Evolutionary conservation across 2,329 filamentous ascomycete genomes (phyloP).

Genomic region (Dothideomycetidae sp.): DNA sequence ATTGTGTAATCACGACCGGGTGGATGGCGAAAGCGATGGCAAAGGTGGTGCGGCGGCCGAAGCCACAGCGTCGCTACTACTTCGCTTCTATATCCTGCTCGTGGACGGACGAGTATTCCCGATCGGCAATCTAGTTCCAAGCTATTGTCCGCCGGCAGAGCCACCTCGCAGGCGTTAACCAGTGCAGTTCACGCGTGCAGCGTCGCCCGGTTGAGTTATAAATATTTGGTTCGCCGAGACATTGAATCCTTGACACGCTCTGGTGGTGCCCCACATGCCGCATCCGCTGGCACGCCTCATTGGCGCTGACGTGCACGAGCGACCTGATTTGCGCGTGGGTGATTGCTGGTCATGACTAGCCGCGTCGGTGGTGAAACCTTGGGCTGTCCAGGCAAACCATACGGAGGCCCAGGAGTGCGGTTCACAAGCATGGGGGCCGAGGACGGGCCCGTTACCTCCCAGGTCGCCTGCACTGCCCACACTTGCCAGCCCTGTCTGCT

Average conservation of each 20-base stretch:
- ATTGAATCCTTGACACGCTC: conserved; percentile 1
- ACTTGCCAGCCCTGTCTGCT: not conserved
- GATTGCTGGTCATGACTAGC: conserved; percentile 8
- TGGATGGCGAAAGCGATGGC: too few relatives aligned
- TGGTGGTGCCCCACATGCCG: not conserved
- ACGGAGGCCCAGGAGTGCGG: conserved; percentile 8
- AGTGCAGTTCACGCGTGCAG: too few relatives aligned
- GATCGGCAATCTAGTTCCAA: too few relatives aligned
- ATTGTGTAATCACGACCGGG: too few relatives aligned
- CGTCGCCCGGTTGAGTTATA: not conserved
- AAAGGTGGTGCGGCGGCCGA: too few relatives aligned
- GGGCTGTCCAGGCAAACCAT: conserved; percentile 5
- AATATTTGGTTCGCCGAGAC: conserved; percentile 5
- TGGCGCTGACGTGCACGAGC: not conserved
- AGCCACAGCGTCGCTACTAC: too few relatives aligned
- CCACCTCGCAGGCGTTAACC: too few relatives aligned
- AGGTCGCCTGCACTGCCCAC: not conserved
- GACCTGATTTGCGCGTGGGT: conserved; percentile 6
- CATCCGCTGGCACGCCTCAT: not conserved
- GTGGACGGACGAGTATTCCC: too few relatives aligned
- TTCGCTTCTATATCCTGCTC: too few relatives aligned
- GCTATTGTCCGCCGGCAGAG: too few relatives aligned
- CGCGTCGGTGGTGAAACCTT: conserved; percentile 10
- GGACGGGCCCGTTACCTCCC: too few relatives aligned
- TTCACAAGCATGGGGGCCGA: conserved; percentile 1